These are phyloP conservation scores for Lagenidium giganteum DNA, from an alignment of 352 stramenopile species.

Conservation along the genomic window DNA sequence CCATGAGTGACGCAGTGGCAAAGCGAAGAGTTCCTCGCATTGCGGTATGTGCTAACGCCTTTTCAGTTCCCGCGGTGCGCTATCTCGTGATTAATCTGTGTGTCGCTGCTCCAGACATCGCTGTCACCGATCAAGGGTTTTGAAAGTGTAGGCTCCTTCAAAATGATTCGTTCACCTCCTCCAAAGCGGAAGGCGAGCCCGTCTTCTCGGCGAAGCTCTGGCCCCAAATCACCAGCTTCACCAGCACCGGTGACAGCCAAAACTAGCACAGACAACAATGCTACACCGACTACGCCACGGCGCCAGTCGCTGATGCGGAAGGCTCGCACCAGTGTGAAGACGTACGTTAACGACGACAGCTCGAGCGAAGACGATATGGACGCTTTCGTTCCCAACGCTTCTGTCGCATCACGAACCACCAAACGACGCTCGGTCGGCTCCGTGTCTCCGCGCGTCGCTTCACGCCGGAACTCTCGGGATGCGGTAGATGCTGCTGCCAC, in stretches of 20 bases:
- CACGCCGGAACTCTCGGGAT: too few relatives aligned
- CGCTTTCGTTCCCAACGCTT: slow-evolving; percentile 21
- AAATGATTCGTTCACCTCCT: slow-evolving; percentile 55
- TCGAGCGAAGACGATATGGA: slow-evolving; percentile 45
- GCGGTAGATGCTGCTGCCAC: too few relatives aligned
- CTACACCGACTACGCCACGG: slow-evolving; percentile 20
- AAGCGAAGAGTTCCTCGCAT: slow-evolving; percentile 24
- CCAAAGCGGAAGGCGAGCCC: slow-evolving; percentile 41
- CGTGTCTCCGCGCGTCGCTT: too few relatives aligned
- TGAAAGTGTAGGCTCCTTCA: slow-evolving; percentile 43
- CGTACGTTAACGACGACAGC: slow-evolving; percentile 44
- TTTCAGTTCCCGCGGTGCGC: neutral
- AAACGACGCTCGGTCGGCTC: slow-evolving; percentile 5
- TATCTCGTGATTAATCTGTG: slow-evolving; percentile 10
- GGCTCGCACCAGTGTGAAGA: slow-evolving; percentile 29
- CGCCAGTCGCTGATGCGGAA: slow-evolving; percentile 51
- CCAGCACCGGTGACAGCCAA: neutral
- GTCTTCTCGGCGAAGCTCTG: slow-evolving; percentile 20
- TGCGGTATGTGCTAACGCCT: slow-evolving; percentile 28
- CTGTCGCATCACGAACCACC: slow-evolving; percentile 21
- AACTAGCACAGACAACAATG: slow-evolving; percentile 6
- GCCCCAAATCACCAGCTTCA: slow-evolving; percentile 12
- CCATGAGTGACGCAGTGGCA: slow-evolving; percentile 1
- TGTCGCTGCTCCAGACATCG: too few relatives aligned
- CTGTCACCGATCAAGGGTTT: slow-evolving; percentile 73